A percentile compares a stretch with the other conserved stretches of the same genome.
These are phyloP conservation scores for Nymphaea thermarum DNA, from an alignment of 164 flowering plant species.

Conservation along the genomic window DNA sequence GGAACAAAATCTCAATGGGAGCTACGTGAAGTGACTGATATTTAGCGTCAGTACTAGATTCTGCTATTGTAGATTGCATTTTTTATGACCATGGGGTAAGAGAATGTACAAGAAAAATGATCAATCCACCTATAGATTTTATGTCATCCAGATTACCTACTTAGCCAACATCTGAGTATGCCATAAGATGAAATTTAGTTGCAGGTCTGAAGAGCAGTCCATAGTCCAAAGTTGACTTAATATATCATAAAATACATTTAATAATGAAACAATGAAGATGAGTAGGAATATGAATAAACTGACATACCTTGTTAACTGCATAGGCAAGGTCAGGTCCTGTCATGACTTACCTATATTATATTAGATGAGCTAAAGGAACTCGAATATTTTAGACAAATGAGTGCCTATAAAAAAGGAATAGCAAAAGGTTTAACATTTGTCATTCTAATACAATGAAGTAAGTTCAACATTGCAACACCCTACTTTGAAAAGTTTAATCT, in stretches of 20 bases:
- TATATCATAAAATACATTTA: background rate
- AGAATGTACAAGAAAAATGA: background rate
- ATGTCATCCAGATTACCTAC: background rate
- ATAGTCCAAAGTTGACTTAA: background rate
- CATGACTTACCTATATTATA: too few relatives aligned
- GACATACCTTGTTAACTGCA: background rate
- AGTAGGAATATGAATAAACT: background rate
- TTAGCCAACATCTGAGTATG: background rate
- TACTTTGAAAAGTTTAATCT: too few relatives aligned
- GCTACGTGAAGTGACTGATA: background rate
- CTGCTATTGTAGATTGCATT: background rate
- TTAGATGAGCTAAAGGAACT: too few relatives aligned
- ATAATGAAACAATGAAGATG: background rate
- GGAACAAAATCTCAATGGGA: background rate
- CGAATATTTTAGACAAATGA: too few relatives aligned
- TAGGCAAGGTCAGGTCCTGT: background rate
- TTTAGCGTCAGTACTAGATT: background rate
- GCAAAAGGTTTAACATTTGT: too few relatives aligned
- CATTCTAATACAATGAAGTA: too few relatives aligned
- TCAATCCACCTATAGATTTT: background rate
- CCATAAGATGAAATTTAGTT: background rate
- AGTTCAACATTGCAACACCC: too few relatives aligned
- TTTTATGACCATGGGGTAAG: background rate
- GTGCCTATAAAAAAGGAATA: too few relatives aligned
- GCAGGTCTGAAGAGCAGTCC: background rate